Evolutionary conservation across 2,329 filamentous ascomycete species (phyloP), one percentile per base, ranked within the genome.

Genomic region (Metarhizium brunneum): DNA sequence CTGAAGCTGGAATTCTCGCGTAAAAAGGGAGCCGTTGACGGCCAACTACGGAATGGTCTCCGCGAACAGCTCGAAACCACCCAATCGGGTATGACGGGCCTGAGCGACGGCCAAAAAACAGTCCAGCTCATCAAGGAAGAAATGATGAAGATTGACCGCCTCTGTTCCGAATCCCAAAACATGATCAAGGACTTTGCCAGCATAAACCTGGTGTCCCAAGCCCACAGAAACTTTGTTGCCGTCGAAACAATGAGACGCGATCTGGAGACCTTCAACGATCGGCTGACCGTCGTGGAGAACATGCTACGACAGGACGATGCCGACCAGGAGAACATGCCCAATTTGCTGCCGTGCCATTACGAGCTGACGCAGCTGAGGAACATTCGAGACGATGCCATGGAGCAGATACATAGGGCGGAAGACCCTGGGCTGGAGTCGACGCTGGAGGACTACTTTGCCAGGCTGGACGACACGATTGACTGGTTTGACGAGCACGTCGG

Each of bases 401-500:
- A 96, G 66, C 94, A 99, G 79, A 96, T 97, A 67, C 85, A 87
- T 67, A 80, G 86, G 61, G 84, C 87, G 13, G 80, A 86, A 59
- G 89, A 94, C 65, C 70, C 76, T 8, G 86, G 88, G 62, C 78
- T 94, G 57, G 87, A 92, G 69, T 82, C 82, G 52, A 97, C 92
- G 2, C 74, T 99, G 52, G 85, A 91, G 65, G 91, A 96, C 69
- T 92, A 95, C 72, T 99, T 99, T 70, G 79, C 86, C 56, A 82
- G 87, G 20, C 74, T 99, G 55, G 92, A 97, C 71, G 86, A 89
- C 55, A 87, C 91, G 20, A 86, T 99, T 60, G 89, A 91, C 62
- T 91, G 88, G 86, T 99, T 99, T 67, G 92, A 99, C 72, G 91
- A 95, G 68, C 92, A 97, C 71, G 83, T 99, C 57, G 92, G 90